Evolutionary conservation across 148 eudicot species (phyloP), one percentile per base, ranked within the genome.

Genomic region (Euryodendron excelsum): DNA sequence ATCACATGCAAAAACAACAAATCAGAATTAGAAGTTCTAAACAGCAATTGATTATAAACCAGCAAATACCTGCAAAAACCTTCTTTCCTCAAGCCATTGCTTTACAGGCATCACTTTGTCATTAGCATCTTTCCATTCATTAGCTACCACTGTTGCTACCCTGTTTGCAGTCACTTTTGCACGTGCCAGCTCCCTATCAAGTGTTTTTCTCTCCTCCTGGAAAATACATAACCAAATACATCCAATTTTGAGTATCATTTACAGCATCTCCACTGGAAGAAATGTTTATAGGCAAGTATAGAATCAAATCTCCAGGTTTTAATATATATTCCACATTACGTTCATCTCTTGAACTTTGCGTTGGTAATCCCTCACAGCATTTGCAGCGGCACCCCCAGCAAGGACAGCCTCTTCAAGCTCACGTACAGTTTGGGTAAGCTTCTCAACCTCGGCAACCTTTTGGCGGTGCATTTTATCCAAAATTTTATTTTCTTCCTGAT

Each of bases 381-480:
- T 90, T 77, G 93, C 93, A 79, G 93, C 89, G 20, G 93, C 93
- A 81, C 93, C 93, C 59, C 93, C 93, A 34, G 93, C 93, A 81
- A 90, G 89, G 76, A 90, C 91, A 77, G 93, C 91, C 85, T 90
- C 93, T 82, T 90, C 93, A 66, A 90, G 88, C 75, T 90, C 93
- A 52, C 84, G 87, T 47, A 90, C 93, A 33, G 91, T 90, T 82
- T 88, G 91, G 25, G 89, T 90, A 67, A 90, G 88, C 77, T 90
- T 90, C 81, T 88, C 93, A 65, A 90, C 91, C 64, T 90, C 93
- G 13, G 91, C 89, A 86, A 90, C 93, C 84, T 90, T 90, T 74
- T 90, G 93, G 10, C 93, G 88, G 41, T 90, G 89, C 91, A 90
- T 82, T 84, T 84, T 90, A 68, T 90, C 93, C 86, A 90, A 82